phyloP scores from a whole-genome alignment of 176 grass and related monocot species.

The Rhynchospora tenuis region DNA sequence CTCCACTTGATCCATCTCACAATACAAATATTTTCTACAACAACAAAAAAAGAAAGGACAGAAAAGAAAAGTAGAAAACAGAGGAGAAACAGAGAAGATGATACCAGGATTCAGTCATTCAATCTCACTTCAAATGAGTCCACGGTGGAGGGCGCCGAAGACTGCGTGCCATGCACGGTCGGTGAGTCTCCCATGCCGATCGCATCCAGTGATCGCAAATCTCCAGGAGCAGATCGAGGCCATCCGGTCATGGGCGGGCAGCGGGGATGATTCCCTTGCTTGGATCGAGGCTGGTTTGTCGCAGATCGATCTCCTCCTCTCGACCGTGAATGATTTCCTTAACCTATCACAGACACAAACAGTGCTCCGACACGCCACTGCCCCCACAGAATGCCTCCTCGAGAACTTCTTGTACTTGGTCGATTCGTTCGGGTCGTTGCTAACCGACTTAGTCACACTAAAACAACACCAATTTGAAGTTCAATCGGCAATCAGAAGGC shows the following conservation, averaged over 20 bases:
- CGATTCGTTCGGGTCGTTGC: conserved; percentile 54
- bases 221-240: conserved; percentile 22
- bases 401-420: conserved; percentile 61
- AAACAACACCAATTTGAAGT: conserved; percentile 41
- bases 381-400: conserved; percentile 37
- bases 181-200: conserved; percentile 36
- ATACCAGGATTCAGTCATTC: conserved; percentile 29
- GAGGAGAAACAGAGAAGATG: not conserved
- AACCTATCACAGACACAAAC: conserved; percentile 37
- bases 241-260: conserved; percentile 13
- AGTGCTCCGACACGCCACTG: conserved; percentile 7
- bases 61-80: not conserved
- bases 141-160: not conserved
- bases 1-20: not conserved
- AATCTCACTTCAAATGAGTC: conserved; percentile 37
- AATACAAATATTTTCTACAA: not conserved
- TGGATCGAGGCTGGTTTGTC: conserved; percentile 19
- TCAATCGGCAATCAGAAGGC: conserved; percentile 38
- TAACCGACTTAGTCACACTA: conserved; percentile 33
- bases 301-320: conserved; percentile 42
- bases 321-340: conserved; percentile 47
- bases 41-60: not conserved
- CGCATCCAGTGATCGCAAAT: conserved; percentile 40
- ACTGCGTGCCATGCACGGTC: conserved; percentile 37
- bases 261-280: not conserved